Evolutionary conservation across 768 basidiomycete species (phyloP).

Genomic region (Trametes elegans): DNA sequence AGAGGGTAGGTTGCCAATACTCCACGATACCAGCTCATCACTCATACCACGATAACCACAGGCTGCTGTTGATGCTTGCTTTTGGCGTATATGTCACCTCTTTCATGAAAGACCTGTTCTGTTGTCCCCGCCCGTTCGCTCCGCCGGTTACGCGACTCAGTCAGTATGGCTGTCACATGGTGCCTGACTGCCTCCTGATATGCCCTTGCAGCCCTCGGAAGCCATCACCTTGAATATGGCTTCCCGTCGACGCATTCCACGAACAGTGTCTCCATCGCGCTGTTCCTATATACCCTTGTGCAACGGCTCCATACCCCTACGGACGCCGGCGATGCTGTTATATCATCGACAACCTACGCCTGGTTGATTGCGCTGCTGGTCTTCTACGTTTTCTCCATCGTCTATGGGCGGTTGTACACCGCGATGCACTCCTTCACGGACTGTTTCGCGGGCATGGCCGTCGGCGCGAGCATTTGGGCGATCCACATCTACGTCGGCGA

Average conservation of each 20-base stretch:
- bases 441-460: conserved; percentile 56
- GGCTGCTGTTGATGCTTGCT: conserved; percentile 67
- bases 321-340: conserved; percentile 19
- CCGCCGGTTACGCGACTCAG: conserved; percentile 91
- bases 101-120: conserved; percentile 85
- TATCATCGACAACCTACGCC: conserved; percentile 47
- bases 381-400: conserved; percentile 67
- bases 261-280: conserved; percentile 84
- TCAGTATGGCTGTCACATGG: conserved; percentile 28
- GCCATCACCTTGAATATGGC: conserved; percentile 87
- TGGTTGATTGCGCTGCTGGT: conserved; percentile 41
- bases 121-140: conserved; percentile 85
- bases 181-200: background rate
- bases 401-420: conserved; percentile 79
- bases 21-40: background rate
- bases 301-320: conserved; percentile 45
- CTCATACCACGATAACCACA: conserved; percentile 33
- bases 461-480: conserved; percentile 69
- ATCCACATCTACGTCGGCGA: conserved; percentile 35
- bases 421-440: conserved; percentile 89
- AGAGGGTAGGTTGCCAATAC: conserved; percentile 54
- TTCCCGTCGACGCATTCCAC: conserved; percentile 96
- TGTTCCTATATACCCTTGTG: conserved; percentile 67
- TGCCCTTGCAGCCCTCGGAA: conserved; percentile 57
- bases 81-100: conserved; percentile 87